A percentile compares a stretch with the other conserved stretches of the same genome.
Conservation (phyloP, 495 filamentous ascomycete species). For the Penicillium chermesinum region DNA sequence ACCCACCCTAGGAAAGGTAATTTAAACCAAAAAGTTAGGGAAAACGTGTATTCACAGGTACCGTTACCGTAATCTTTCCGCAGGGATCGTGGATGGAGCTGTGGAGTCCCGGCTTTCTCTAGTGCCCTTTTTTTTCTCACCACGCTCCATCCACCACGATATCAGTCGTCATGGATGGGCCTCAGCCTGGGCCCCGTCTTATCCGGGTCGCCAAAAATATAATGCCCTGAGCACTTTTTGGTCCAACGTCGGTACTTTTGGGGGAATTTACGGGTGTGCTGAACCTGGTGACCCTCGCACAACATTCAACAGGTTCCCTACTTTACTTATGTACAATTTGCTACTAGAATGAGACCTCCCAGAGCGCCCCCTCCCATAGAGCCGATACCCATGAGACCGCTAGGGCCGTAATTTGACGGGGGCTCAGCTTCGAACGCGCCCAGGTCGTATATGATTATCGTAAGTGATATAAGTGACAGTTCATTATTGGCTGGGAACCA, state of each 20-base stretch:
- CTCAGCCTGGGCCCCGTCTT: not conserved
- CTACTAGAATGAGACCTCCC: too few relatives aligned
- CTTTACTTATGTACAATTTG: too few relatives aligned
- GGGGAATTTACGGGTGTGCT: not conserved
- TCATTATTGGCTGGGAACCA: not conserved
- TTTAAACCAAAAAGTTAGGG: not conserved
- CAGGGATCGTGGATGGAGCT: constrained; percentile 20
- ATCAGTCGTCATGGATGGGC: constrained; percentile 9
- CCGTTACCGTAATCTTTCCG: constrained; percentile 7
- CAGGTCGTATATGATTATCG: too few relatives aligned
- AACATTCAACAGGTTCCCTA: constrained; percentile 9
- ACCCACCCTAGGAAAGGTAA: too few relatives aligned
- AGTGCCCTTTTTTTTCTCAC: constrained; percentile 14
- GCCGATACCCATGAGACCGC: too few relatives aligned
- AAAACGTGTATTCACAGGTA: constrained; percentile 1
- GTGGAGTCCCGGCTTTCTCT: constrained; percentile 11
- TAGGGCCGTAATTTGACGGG: too few relatives aligned
- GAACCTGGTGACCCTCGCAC: constrained; percentile 9
- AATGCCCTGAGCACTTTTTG: not conserved
- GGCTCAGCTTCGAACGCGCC: too few relatives aligned
- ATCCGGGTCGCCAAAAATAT: not conserved
- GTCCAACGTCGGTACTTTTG: not conserved
- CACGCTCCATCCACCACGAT: constrained; percentile 20
- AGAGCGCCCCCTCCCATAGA: too few relatives aligned
- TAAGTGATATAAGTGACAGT: not conserved